These are phyloP conservation scores for Penicillium argentinense DNA, from an alignment of 495 filamentous ascomycete genomes.

Conservation along the genomic window DNA sequence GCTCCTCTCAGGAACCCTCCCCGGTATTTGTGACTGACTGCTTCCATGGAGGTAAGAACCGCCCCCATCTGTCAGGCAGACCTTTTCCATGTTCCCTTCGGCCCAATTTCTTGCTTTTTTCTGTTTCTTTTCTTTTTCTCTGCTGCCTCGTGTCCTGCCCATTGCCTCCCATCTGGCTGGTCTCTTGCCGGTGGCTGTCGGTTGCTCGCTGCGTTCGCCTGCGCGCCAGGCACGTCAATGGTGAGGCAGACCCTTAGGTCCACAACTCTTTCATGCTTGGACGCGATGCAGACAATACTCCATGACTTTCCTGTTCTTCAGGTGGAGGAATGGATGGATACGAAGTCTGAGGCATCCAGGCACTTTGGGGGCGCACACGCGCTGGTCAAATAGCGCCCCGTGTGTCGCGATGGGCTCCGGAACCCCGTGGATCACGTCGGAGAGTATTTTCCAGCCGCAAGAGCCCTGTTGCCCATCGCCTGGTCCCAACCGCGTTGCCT, in stretches of 20 bases:
- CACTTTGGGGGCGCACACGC: not conserved
- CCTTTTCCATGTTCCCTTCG: not conserved
- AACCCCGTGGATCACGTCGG: constrained; percentile 2
- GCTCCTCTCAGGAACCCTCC: constrained; percentile 1
- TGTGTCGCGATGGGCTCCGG: not conserved
- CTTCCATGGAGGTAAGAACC: constrained; percentile 3
- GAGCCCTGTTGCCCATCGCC: not conserved
- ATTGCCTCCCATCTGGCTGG: not conserved
- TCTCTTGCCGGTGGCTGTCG: constrained; percentile 1
- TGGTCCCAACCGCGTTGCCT: no score
- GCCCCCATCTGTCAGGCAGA: not conserved
- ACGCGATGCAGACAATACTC: constrained; percentile 6
- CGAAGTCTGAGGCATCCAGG: not conserved
- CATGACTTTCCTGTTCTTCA: constrained; percentile 9
- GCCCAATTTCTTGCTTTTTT: constrained; percentile 1
- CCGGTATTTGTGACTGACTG: not conserved
- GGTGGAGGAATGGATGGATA: constrained; percentile 3
- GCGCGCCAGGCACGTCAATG: constrained; percentile 13
- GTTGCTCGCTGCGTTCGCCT: constrained; percentile 1
- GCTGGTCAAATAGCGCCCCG: constrained; percentile 1
- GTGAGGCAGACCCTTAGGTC: constrained; percentile 26
- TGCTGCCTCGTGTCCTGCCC: not conserved
- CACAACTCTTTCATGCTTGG: constrained; percentile 5
- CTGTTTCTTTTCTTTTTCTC: not conserved
- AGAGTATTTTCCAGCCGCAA: not conserved